Percentiles rank a stretch among this genome's conserved stretches.
These are phyloP conservation scores for Pseudomassariella vexata DNA, from an alignment of 2,329 filamentous ascomycete genomes.

Conservation along the genomic window DNA sequence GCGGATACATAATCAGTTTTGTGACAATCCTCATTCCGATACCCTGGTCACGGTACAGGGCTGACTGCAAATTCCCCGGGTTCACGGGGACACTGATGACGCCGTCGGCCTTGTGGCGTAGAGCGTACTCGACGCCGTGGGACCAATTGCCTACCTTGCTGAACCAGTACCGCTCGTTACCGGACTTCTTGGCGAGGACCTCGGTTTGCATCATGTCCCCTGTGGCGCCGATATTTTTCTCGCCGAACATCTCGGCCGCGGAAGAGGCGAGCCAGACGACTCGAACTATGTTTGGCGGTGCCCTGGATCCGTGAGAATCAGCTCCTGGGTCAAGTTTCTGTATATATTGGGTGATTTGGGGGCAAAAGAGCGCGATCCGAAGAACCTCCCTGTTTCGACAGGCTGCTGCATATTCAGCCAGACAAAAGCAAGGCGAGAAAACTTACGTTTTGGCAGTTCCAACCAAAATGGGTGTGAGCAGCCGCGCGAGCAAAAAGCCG, in stretches of 20 bases:
- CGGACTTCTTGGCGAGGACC: no score
- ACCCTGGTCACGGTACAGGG: neutral
- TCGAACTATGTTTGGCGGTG: neutral
- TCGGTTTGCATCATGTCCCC: neutral
- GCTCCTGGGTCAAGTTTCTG: no score
- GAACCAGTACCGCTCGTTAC: neutral
- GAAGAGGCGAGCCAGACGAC: neutral
- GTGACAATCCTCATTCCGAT: neutral
- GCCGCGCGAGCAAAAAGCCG: neutral
- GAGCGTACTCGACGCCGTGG: neutral
- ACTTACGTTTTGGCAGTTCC: neutral
- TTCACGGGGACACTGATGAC: neutral
- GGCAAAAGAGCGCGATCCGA: no score
- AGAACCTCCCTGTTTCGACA: no score
- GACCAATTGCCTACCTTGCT: conserved; percentile 1
- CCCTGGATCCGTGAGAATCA: no score
- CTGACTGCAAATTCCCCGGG: conserved; percentile 1
- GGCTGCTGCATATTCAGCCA: no score
- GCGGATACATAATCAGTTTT: neutral
- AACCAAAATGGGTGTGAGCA: neutral
- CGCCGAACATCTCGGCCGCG: neutral
- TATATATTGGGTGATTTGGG: no score
- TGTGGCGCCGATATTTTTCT: neutral
- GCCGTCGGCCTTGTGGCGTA: neutral
- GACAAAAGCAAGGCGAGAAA: no score